A percentile compares a stretch with the other conserved stretches of the same genome.
phyloP scores from a whole-genome alignment of 2,329 filamentous ascomycete species.

The Pseudogymnoascus sp. region DNA sequence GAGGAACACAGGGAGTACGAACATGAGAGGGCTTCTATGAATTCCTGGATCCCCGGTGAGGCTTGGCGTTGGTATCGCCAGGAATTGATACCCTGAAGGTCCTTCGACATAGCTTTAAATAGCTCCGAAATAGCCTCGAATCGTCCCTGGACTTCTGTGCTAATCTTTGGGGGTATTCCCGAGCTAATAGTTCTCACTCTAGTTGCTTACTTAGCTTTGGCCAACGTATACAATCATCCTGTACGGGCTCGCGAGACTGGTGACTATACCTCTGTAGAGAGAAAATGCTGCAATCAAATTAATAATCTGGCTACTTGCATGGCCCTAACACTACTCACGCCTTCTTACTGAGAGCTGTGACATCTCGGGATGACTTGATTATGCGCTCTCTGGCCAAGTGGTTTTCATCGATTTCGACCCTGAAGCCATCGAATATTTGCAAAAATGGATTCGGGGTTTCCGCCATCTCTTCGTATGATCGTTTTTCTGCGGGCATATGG shows the following conservation, averaged over 20 bases:
- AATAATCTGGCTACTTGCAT: constrained; percentile 14
- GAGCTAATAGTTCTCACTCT: constrained; percentile 57
- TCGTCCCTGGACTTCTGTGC: constrained; percentile 61
- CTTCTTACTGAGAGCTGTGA: constrained; percentile 93
- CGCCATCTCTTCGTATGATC: constrained; percentile 6
- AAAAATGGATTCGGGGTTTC: constrained; percentile 37
- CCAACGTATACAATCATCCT: background rate
- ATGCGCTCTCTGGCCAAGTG: constrained; percentile 86
- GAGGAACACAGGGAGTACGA: background rate
- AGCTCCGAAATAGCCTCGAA: constrained; percentile 62
- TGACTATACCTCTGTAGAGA: constrained; percentile 63
- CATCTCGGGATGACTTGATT: constrained; percentile 84
- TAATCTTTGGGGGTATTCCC: constrained; percentile 58
- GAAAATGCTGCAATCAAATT: constrained; percentile 55
- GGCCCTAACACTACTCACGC: constrained; percentile 52
- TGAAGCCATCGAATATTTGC: constrained; percentile 77
- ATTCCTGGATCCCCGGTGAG: constrained; percentile 78
- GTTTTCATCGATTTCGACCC: constrained; percentile 84
- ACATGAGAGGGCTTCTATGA: constrained; percentile 78
- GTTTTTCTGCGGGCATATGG: background rate
- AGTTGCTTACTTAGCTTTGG: constrained; percentile 6
- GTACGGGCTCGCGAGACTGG: background rate
- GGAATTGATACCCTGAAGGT: constrained; percentile 70
- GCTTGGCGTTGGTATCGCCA: constrained; percentile 75
- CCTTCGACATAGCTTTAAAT: constrained; percentile 58